Percentiles rank a stretch among this genome's conserved stretches.
phyloP scores from a whole-genome alignment of 371 early-diverging fungal genomes.

The Mucor piriformis region DNA sequence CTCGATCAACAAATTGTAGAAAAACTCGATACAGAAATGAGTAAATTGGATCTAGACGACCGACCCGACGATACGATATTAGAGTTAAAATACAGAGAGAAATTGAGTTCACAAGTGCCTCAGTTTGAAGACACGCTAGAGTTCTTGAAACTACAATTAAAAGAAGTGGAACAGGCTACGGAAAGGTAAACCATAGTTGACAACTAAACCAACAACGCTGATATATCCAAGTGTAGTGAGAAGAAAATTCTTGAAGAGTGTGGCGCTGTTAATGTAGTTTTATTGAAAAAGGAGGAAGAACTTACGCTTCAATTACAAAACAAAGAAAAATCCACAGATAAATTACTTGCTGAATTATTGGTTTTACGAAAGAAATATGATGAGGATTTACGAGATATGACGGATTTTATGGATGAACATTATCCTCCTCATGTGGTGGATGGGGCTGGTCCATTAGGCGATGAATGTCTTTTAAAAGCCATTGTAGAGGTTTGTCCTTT shows the following conservation, averaged over 20 bases:
- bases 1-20: constrained; percentile 10
- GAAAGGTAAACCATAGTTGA: background rate
- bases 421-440: constrained; percentile 52
- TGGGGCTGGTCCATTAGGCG: constrained; percentile 26
- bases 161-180: background rate
- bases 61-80: constrained; percentile 14
- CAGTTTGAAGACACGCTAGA: constrained; percentile 19
- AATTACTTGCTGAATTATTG: background rate
- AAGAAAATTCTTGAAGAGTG: background rate
- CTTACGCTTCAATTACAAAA: background rate
- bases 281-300: background rate
- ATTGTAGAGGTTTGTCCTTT: constrained; percentile 40
- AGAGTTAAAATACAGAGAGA: constrained; percentile 35
- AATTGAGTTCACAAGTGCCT: constrained; percentile 15
- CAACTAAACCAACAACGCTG: background rate
- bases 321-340: background rate
- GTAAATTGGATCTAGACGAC: constrained; percentile 4
- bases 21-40: constrained; percentile 1
- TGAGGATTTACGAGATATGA: constrained; percentile 28
- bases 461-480: constrained; percentile 34
- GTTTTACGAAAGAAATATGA: constrained; percentile 13
- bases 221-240: background rate
- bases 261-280: no score
- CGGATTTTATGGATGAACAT: constrained; percentile 46
- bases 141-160: constrained; percentile 6